Evolutionary conservation across 2,329 filamentous ascomycete species (phyloP).

Genomic region (Neopestalotiopsis rosae): DNA sequence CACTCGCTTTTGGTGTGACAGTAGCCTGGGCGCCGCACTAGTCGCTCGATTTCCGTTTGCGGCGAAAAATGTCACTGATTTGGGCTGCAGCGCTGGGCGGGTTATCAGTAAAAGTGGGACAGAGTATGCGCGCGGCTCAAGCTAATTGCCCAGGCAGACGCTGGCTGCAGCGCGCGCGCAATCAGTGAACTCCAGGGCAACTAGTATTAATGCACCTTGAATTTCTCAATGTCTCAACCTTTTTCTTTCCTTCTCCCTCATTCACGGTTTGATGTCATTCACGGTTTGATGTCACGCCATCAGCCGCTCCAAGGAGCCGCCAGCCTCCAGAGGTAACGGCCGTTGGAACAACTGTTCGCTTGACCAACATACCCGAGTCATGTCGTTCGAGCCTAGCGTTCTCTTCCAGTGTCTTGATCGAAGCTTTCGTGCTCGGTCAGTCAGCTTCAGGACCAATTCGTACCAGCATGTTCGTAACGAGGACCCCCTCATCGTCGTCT

Average conservation of each 20-base stretch:
- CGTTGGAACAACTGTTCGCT: too few species aligned
- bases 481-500: background rate
- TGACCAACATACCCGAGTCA: too few species aligned
- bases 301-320: too few species aligned
- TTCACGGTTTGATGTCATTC: too few species aligned
- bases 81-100: background rate
- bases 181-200: background rate
- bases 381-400: too few species aligned
- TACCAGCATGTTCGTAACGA: background rate
- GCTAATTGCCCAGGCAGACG: too few species aligned
- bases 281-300: too few species aligned
- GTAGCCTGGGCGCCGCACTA: too few species aligned
- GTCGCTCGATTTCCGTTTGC: background rate
- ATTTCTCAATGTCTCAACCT: too few species aligned
- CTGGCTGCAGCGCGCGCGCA: background rate
- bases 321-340: too few species aligned
- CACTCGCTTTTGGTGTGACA: too few species aligned
- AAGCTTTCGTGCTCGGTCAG: background rate
- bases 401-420: background rate
- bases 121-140: background rate
- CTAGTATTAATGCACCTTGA: background rate
- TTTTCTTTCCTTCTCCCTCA: background rate
- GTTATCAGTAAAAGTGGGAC: conserved; percentile 1
- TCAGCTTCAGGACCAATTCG: background rate
- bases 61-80: background rate